Evolutionary conservation across 78 protist species (phyloP), one percentile per base, ranked within the genome.

Genomic region (Isochrysis galbana): DNA sequence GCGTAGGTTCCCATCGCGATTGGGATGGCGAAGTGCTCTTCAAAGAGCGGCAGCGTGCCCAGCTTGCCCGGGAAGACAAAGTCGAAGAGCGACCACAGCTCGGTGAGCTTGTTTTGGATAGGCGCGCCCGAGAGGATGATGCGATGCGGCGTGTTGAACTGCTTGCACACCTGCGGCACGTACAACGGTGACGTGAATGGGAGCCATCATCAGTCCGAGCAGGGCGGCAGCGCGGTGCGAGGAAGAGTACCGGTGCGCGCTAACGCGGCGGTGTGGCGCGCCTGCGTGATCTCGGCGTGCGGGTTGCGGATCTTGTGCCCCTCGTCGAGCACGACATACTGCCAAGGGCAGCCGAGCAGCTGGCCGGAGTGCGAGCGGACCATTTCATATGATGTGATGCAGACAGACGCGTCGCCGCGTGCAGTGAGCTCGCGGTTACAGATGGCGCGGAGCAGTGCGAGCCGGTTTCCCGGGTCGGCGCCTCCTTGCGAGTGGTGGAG

Each of bases 21-120:
- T 22, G 99, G 99, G 0, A 80, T 41, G 10, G 94, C 96, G 11
- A 98, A 98, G 67, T 97, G 91, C 22, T 78, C 51, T 38, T 25
- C 14, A 54, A 98, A 98, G 26, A 90, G 61, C 32, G 94, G 94
- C 32, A 95, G 91, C 41, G 96, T 90, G 77, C 97, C 99, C 5
- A 98, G 94, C 26, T 90, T 90, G 19, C 99, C 99, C 1, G 99
- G 99, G 47, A 87, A 95, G 26, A 98, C 96, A 86, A 99, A 99
- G 84, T 99, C 99, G 67, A 99, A 96, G n/a, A 99, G 93, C 2
- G 98, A 96, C 99, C 99, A 99, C 32, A 99, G 95, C 96, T 99
- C 99, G 0, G 74, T 69, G 29, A 99, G 96, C 14, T 94, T 95
- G 95, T 99, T 99, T 90, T 98, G 99, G 25, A 99, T 95, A 1